Percentiles rank a stretch among this genome's conserved stretches.
phyloP scores from a whole-genome alignment of 2,329 filamentous ascomycete genomes.

The Chrysosporium keratinophilum region DNA sequence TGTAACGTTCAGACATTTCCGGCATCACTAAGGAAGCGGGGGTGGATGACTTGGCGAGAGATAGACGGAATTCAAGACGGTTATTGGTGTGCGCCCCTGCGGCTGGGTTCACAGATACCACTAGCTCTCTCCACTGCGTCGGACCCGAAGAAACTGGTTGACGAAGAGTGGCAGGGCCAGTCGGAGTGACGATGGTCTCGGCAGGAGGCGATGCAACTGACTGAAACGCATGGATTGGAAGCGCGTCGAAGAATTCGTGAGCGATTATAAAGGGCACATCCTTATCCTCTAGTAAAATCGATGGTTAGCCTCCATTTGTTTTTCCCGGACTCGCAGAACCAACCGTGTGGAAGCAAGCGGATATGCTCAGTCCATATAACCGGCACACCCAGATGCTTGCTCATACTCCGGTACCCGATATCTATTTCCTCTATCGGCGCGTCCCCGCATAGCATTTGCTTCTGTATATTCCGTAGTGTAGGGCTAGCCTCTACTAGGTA shows the following conservation, averaged over 20 bases:
- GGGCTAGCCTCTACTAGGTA: constrained; percentile 93
- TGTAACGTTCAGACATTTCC: constrained; percentile 68
- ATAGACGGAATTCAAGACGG: constrained; percentile 76
- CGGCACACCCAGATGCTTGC: constrained; percentile 64
- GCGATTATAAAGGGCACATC: constrained; percentile 88
- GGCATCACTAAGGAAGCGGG: constrained; percentile 79
- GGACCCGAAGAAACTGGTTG: constrained; percentile 32
- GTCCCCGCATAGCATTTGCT: constrained; percentile 66
- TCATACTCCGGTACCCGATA: constrained; percentile 60
- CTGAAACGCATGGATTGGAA: constrained; percentile 93
- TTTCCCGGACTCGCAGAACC: constrained; percentile 19
- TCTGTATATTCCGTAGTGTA: constrained; percentile 65
- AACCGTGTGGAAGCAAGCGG: constrained; percentile 64
- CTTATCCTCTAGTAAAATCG: constrained; percentile 42
- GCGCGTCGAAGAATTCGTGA: constrained; percentile 96
- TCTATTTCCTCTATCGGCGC: constrained; percentile 59
- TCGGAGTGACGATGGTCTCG: constrained; percentile 41
- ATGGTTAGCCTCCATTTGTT: constrained; percentile 13
- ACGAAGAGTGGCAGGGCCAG: constrained; percentile 39
- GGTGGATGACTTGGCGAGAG: constrained; percentile 62
- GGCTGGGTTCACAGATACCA: constrained; percentile 59
- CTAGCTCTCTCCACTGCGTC: constrained; percentile 70
- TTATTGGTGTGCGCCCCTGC: constrained; percentile 41
- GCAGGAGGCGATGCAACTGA: constrained; percentile 48
- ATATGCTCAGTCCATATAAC: constrained; percentile 87